These are phyloP conservation scores for Fusarium proliferatum DNA, from an alignment of 2,329 filamentous ascomycete genomes.

Conservation along the genomic window DNA sequence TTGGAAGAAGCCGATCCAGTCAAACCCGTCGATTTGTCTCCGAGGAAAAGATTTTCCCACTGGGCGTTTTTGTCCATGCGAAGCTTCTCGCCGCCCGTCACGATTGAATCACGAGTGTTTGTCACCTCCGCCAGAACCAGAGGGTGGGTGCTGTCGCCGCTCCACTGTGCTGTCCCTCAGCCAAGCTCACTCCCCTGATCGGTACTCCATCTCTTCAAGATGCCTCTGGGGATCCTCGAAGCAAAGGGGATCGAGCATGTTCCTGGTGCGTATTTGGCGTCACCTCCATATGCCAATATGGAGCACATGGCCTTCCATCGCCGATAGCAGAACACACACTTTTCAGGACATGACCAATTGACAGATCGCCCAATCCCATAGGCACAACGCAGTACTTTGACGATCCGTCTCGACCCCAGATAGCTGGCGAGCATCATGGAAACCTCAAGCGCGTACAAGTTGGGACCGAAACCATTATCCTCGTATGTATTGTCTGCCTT, in stretches of 20 bases:
- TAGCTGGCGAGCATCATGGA: conserved; percentile 52
- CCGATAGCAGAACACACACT: background rate
- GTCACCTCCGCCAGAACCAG: background rate
- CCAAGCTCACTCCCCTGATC: conserved; percentile 11
- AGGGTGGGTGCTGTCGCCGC: conserved; percentile 23
- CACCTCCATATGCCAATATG: background rate
- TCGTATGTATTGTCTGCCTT: conserved; percentile 68
- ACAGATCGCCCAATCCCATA: conserved; percentile 43
- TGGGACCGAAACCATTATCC: conserved; percentile 76
- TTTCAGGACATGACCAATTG: conserved; percentile 23
- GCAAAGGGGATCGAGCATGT: conserved; percentile 74
- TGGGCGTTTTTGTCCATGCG: background rate
- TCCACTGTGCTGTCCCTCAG: conserved; percentile 22
- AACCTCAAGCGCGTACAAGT: conserved; percentile 78
- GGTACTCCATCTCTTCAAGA: conserved; percentile 38
- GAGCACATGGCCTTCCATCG: conserved; percentile 1
- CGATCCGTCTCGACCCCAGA: conserved; percentile 62
- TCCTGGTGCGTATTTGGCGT: conserved; percentile 67
- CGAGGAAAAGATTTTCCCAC: background rate
- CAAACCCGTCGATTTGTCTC: background rate
- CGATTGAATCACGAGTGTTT: background rate
- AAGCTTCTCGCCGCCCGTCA: background rate
- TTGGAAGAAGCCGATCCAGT: conserved; percentile 12
- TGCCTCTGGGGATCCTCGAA: conserved; percentile 76
- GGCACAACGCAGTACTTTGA: conserved; percentile 75